Base-by-base conservation (phyloP, 2,329 filamentous ascomycete genomes). In the Colletotrichum endophyticum region DNA sequence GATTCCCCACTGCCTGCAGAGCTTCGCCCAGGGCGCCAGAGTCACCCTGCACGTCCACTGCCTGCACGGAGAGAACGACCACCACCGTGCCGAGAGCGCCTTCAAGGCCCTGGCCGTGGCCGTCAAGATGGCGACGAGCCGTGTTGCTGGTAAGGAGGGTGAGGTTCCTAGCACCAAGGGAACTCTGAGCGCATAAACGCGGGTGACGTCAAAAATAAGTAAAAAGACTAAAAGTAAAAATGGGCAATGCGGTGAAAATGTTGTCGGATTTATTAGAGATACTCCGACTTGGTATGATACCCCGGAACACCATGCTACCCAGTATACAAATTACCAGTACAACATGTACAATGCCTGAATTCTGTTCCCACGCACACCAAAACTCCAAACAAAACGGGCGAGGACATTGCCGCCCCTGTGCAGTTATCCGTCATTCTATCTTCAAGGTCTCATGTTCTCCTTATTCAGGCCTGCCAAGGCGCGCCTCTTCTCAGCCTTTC, bases 121-220 rank as follows among this genome's bases (percentile, higher is more conserved):
- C 9, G 90, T 98, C 72, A 91, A 94, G 80, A 91, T 91, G 84
- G 97, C 97, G 12, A 96, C 93, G 66, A 90, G 91, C 67, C 90
- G 92, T 80, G 92, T 96, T 36, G 91, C 92, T 57, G 95, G 95
- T 13, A 94, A 94, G 84, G 96, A 98, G 86, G 96, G 95, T 4
- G 97, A 99, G 89, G 93, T 99, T 30, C 95, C 96, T 70, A 98
- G 96, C 87, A 99, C 96, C 11, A 99, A 99, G 91, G 96, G 96
- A 13, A 98, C 98, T 39, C 85, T 98, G 85, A 92, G 88, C 81
- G 91, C 91, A 19, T 77, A 68, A 70, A 53, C 22, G 27, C 44
- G 19, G 19, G 8, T 44, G 25, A 39, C 22, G 27, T 22, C 27
- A 19, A 59, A 53, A 66, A 59, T 53, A 39, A 27, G 49, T 68